Evolutionary conservation across 2,329 filamentous ascomycete species (phyloP).

Genomic region (Thelonectria blattea): DNA sequence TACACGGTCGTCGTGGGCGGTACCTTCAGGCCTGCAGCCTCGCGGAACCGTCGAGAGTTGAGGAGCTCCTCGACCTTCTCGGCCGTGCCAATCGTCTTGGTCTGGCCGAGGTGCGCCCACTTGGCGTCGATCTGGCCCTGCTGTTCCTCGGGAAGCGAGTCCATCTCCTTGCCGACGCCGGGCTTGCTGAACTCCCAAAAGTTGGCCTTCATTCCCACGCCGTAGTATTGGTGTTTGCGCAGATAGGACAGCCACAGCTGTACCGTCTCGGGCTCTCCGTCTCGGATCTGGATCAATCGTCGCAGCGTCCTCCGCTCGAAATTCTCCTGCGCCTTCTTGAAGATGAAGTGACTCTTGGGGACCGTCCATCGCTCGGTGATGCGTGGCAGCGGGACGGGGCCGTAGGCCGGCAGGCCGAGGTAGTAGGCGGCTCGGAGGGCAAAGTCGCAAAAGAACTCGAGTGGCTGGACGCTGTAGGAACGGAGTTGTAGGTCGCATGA

Average conservation of each 20-base stretch:
- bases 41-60: constrained; percentile 56
- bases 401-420: constrained; percentile 82
- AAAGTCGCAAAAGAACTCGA: constrained; percentile 95
- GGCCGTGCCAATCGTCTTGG: constrained; percentile 55
- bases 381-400: constrained; percentile 83
- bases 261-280: constrained; percentile 87
- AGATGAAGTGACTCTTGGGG: constrained; percentile 85
- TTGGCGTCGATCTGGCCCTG: constrained; percentile 51
- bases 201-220: constrained; percentile 99
- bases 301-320: constrained; percentile 90
- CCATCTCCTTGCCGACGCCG: constrained; percentile 49
- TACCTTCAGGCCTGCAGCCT: constrained; percentile 41
- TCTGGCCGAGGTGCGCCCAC: constrained; percentile 63
- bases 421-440: constrained; percentile 94
- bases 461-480: constrained; percentile 86
- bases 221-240: constrained; percentile 89
- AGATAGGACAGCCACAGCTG: constrained; percentile 92
- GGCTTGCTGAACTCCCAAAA: constrained; percentile 85
- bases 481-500: constrained; percentile 91
- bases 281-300: constrained; percentile 88
- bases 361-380: constrained; percentile 96
- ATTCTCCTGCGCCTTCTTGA: constrained; percentile 98
- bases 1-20: constrained; percentile 32
- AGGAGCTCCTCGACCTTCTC: constrained; percentile 65
- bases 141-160: constrained; percentile 29